Percentiles rank a stretch among this genome's conserved stretches.
These are phyloP conservation scores for Clarireedia hainanense DNA, from an alignment of 2,329 filamentous ascomycete genomes.

Conservation along the genomic window DNA sequence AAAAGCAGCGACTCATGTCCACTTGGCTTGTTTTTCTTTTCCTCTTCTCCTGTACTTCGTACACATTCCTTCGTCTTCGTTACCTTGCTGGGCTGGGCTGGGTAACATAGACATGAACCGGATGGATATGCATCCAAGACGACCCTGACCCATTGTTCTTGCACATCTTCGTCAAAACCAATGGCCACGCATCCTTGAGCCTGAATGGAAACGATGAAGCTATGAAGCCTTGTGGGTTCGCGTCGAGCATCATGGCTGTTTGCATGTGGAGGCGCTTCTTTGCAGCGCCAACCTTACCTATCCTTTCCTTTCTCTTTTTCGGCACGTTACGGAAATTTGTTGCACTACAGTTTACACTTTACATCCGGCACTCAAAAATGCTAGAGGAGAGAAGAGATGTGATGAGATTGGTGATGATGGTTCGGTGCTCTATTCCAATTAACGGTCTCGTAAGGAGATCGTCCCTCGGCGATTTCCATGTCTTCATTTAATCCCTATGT, in stretches of 20 bases:
- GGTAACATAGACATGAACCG: not conserved
- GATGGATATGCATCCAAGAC: not conserved
- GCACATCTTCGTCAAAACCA: not conserved
- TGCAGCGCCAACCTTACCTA: too few species aligned
- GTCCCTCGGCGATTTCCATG: not conserved
- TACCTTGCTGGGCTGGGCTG: too few species aligned
- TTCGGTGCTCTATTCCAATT: too few species aligned
- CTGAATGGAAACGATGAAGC: not conserved
- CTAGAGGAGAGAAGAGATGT: too few species aligned
- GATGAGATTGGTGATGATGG: too few species aligned
- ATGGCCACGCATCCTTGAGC: not conserved
- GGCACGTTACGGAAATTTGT: too few species aligned
- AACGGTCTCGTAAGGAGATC: too few species aligned
- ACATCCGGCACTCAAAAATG: too few species aligned
- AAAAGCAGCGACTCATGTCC: not conserved
- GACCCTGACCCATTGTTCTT: not conserved
- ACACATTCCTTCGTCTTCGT: not conserved
- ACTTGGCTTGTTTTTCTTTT: not conserved
- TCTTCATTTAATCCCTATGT: not conserved
- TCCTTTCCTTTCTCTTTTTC: too few species aligned
- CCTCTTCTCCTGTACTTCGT: not conserved
- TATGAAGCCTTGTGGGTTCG: not conserved
- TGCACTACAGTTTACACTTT: too few species aligned
- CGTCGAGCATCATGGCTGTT: too few species aligned
- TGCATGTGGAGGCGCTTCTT: too few species aligned